Evolutionary conservation across 1,284 basidiomycete genomes (phyloP).

Genomic region (Lentinula novae-zelandiae): DNA sequence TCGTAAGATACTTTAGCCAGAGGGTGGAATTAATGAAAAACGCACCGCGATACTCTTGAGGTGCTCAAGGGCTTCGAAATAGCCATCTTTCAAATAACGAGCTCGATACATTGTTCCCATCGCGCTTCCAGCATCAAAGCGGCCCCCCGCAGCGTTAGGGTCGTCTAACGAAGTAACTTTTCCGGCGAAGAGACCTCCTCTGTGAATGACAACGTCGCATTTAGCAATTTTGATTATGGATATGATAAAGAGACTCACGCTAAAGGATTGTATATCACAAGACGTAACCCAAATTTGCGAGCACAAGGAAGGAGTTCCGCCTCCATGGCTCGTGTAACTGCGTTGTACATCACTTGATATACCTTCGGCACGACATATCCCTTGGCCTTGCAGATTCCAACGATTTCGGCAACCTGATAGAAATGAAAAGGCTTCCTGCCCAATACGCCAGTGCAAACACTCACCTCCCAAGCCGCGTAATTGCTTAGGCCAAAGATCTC

Average conservation of each 20-base stretch:
- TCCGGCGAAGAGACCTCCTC: slow-evolving; percentile 43
- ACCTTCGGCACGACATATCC: slow-evolving; percentile 39
- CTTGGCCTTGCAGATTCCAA: slow-evolving; percentile 47
- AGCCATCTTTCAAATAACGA: slow-evolving; percentile 42
- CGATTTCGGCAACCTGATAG: slow-evolving; percentile 49
- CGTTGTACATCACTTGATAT: slow-evolving; percentile 45
- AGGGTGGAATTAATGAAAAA: slow-evolving; percentile 1
- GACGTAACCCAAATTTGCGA: slow-evolving; percentile 49
- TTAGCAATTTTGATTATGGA: slow-evolving; percentile 7
- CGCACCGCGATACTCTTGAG: slow-evolving; percentile 36
- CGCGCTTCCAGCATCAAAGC: slow-evolving; percentile 28
- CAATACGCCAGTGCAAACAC: not conserved
- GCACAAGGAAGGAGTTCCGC: slow-evolving; percentile 53
- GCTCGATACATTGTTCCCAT: slow-evolving; percentile 38
- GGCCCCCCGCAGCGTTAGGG: slow-evolving; percentile 28
- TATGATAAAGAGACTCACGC: slow-evolving; percentile 23
- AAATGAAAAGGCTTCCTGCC: not conserved
- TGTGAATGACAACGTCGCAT: slow-evolving; percentile 11
- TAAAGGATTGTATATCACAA: slow-evolving; percentile 40
- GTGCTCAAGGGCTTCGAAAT: slow-evolving; percentile 42
- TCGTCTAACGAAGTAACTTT: slow-evolving; percentile 33
- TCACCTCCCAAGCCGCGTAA: slow-evolving; percentile 33
- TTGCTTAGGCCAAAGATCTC: slow-evolving; percentile 48
- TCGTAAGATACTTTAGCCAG: not conserved
- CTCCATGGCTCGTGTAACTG: slow-evolving; percentile 49